A percentile compares a stretch with the other conserved stretches of the same genome.
phyloP scores from a whole-genome alignment of 2,329 filamentous ascomycete species.

The Grosmannia serpens region DNA sequence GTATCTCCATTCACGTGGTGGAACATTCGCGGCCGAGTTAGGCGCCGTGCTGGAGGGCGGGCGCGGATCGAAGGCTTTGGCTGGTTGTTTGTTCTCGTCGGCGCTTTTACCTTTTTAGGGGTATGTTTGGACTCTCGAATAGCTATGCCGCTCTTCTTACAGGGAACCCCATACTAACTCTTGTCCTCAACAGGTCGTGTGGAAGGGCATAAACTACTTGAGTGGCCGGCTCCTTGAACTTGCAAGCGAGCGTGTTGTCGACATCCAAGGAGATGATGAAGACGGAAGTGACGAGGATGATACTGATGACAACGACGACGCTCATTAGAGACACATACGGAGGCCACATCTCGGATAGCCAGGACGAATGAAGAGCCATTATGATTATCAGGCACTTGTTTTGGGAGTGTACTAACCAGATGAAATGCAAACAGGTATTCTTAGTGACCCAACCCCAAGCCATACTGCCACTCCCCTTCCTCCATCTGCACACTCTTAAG shows the following conservation, averaged over 20 bases:
- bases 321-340: conserved; percentile 4
- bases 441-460: background rate
- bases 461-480: too few relatives aligned
- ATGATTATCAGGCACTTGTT: background rate
- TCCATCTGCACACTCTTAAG: conserved; percentile 81
- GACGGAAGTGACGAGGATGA: conserved; percentile 59
- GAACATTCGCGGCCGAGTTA: conserved; percentile 50
- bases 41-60: conserved; percentile 53
- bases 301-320: conserved; percentile 38
- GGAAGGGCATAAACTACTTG: conserved; percentile 67
- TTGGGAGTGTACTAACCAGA: background rate
- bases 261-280: conserved; percentile 55
- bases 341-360: background rate
- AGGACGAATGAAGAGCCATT: conserved; percentile 10
- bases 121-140: conserved; percentile 35
- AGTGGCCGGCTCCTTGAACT: conserved; percentile 62
- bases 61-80: conserved; percentile 70
- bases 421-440: background rate
- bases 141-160: background rate
- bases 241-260: conserved; percentile 69
- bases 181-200: conserved; percentile 48
- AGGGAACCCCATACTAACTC: conserved; percentile 20
- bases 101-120: conserved; percentile 66
- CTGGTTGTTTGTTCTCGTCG: conserved; percentile 68
- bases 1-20: conserved; percentile 68